Percentiles rank a stretch among this genome's conserved stretches.
These are phyloP conservation scores for Synchytrium microbalum DNA, from an alignment of 371 early-diverging fungal species.

Conservation along the genomic window DNA sequence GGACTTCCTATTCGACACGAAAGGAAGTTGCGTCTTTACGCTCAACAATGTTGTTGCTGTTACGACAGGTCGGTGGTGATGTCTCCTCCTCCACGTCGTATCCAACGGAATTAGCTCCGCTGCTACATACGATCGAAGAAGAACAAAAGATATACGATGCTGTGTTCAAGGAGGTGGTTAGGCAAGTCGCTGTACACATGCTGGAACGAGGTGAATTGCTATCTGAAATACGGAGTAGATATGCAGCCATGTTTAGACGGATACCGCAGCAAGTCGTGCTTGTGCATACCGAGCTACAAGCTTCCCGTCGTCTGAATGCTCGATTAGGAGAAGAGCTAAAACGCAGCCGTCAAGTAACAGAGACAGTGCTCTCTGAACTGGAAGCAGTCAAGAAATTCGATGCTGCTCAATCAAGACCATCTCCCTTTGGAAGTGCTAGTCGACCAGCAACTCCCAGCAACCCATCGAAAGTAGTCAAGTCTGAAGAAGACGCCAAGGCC, in stretches of 20 bases:
- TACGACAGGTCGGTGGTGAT: slow-evolving; percentile 33
- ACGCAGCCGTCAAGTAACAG: slow-evolving; percentile 31
- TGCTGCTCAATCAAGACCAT: background rate
- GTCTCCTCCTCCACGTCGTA: slow-evolving; percentile 24
- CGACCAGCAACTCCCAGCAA: background rate
- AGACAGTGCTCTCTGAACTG: slow-evolving; percentile 31
- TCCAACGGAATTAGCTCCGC: slow-evolving; percentile 45
- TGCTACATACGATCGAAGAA: slow-evolving; percentile 38
- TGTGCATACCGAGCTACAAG: slow-evolving; percentile 45
- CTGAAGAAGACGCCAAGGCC: slow-evolving; percentile 41
- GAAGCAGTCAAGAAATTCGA: slow-evolving; percentile 29
- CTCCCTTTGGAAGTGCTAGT: background rate
- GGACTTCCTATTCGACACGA: slow-evolving; percentile 22
- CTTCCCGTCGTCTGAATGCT: slow-evolving; percentile 40
- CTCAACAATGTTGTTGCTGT: slow-evolving; percentile 34
- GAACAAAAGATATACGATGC: slow-evolving; percentile 49
- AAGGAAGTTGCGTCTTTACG: slow-evolving; percentile 41
- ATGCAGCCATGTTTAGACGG: slow-evolving; percentile 45
- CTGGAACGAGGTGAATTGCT: slow-evolving; percentile 47
- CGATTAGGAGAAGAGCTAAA: slow-evolving; percentile 39
- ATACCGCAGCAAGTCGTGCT: slow-evolving; percentile 39
- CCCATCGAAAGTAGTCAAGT: slow-evolving; percentile 31
- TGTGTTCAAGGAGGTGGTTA: slow-evolving; percentile 41
- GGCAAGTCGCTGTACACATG: slow-evolving; percentile 50
- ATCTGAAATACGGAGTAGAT: slow-evolving; percentile 41